Evolutionary conservation across 2,329 filamentous ascomycete species (phyloP), one percentile per base, ranked within the genome.

Genomic region (Apiospora pterosperma): DNA sequence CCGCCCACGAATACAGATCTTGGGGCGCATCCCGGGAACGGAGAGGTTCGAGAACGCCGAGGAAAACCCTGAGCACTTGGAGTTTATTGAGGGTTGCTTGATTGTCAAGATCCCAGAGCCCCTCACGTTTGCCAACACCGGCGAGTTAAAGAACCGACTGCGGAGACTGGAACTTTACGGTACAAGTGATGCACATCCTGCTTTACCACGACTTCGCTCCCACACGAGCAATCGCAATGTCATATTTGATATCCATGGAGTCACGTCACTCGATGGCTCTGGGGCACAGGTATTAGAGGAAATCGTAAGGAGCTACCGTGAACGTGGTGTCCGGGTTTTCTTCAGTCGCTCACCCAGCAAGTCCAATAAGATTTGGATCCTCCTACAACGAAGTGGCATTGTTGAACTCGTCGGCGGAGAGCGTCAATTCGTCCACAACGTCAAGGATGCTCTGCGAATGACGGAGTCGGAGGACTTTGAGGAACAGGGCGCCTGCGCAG

Each of bases 41-140:
- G 87, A 91, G 68, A 88, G 88, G 5, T 97, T 97, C 72, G 92
- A 95, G 68, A 97, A 96, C 71, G 93, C 94, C 1, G 94, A 90
- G 71, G 81, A 90, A 0, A 86, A 91, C 64, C 86, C 90, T 0
- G 88, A 90, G 55, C 84, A 85, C 34, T 83, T 98, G 3, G 95
- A 98, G 75, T 94, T 97, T 72, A 86, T 97, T 62, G 94, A 97
- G 69, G 92, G 95, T 19, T 96, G 92, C 66, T 82, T 99, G 11
- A 97, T 99, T 66, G 93, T 98, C 72, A 98, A 98, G 82, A 98
- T 99, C 63, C 95, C 96, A 0, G 96, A 99, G 75, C 96, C 96
- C 0, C 82, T 99, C 61, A 98, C 95, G 0, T 99, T 99, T 76
- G 95, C 95, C 73, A 99, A 99, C 76, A 98, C 96, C 0, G 96